These are phyloP conservation scores for Citrus maxima DNA, from an alignment of 345 rosid genomes.

Conservation along the genomic window DNA sequence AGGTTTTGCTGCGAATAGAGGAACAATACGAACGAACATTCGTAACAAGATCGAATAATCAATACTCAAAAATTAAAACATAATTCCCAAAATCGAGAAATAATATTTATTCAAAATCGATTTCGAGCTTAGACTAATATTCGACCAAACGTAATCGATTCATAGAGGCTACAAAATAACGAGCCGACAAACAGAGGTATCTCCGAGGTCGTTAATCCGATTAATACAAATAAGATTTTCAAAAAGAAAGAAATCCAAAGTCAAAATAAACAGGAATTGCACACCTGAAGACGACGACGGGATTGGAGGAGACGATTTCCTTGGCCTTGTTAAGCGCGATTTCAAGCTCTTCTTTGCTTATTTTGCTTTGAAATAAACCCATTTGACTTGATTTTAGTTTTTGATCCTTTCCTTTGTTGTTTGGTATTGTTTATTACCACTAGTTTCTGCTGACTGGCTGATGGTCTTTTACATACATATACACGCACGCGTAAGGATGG, in stretches of 20 bases:
- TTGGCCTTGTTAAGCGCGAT: conserved; percentile 48
- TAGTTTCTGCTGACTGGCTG: too few species aligned
- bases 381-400: background rate
- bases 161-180: too few species aligned
- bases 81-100: background rate
- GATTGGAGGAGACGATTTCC: conserved; percentile 53
- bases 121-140: background rate
- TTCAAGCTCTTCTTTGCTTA: conserved; percentile 43
- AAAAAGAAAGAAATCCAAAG: background rate
- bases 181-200: background rate
- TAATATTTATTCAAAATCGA: background rate
- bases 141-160: background rate
- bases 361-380: conserved; percentile 28
- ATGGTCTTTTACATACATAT: too few species aligned
- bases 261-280: background rate
- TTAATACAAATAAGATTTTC: background rate
- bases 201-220: background rate
- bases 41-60: too few species aligned
- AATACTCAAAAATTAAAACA: too few species aligned
- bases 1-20: conserved; percentile 54
- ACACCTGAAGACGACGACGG: conserved; percentile 69
- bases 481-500: too few species aligned
- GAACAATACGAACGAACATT: background rate
- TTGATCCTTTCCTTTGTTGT: too few species aligned
- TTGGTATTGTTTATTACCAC: too few species aligned